Evolutionary conservation across 495 filamentous ascomycete genomes (phyloP), one percentile per base, ranked within the genome.

Genomic region (Astrothelium macrocarpum): DNA sequence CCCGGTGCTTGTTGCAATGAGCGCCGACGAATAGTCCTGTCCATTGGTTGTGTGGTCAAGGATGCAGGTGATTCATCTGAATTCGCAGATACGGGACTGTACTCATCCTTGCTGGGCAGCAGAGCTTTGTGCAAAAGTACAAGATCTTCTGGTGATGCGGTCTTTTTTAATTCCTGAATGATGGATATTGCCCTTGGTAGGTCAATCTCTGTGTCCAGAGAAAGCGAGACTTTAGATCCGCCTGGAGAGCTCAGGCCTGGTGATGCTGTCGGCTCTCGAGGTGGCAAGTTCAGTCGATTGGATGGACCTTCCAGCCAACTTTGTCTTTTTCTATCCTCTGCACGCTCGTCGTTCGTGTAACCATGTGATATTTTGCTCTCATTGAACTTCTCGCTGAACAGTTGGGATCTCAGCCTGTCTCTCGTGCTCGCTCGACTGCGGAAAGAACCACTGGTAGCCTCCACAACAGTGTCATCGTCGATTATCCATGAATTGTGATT

Each of bases 101-200:
- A 3, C 9, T 59, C 62, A 9, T 71, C 64, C 53, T 65, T 71
- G 12, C 65, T 68, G 4, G 70, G 70, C 12, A 71, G 61, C 31
- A 71, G 62, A 28, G 68, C 68, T 46, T 65, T 59, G 42, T 71
- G 73, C 32, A 76, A 65, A 14, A 73, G 71, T 10, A 70, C 71
- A 36, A 76, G 66, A 32, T 76, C 72, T 31, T 74, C 69, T 0
- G 71, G 73, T 12, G 73, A 72, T 0, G 74, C 71, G 62, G 65
- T 75, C 65, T 71, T 75, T 64, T 69, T 68, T 34, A 76, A 63
- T 62, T 75, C 72, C 28, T 75, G 67, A 45, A 76, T 53, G 29
- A 76, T 65, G 10, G 65, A 59, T 10, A 75, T 71, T 0, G 73
- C 73, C 20, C 68, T 66, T 43, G 62, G 71, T 11, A 75, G 56